Base-by-base conservation (phyloP, 2,329 filamentous ascomycete genomes). In the Pseudogymnoascus pannorum region DNA sequence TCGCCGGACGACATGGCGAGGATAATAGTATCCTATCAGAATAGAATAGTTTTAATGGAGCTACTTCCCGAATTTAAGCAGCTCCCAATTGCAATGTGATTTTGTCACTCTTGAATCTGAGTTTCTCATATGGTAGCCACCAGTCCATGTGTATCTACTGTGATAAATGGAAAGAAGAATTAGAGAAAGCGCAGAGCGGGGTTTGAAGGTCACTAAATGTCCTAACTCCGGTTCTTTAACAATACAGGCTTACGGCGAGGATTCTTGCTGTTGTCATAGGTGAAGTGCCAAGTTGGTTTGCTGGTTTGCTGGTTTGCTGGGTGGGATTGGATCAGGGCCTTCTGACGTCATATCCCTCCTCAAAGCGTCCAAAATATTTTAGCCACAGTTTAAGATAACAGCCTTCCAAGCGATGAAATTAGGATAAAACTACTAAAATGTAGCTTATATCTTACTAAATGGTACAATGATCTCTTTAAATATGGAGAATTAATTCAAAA, bases 1-100 rank as follows among this genome's bases (percentile, higher is more conserved):
- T 66, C 61, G n/a, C 63, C 60, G 20, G 57, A 16, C 6, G 66
- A 64, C 66, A 68, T 68, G n/a, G 54, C 66, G 63, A 54, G 31
- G n/a, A 16, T 31, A 9, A 26, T 3, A 18, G 16, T 18, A 33
- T 54, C 16, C 48, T 31, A 20, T 31, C 48, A 33, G 24, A 31
- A 31, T 20, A 31, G 26, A 33, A 54, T 31, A 31, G n/a, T 33
- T 31, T 20, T 26, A 54, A 54, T 54, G 48, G 48, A 33, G 48
- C 48, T 54, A 54, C 48, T 54, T 54, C 33, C 48, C n/a, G 26
- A 16, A 20, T 33, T 31, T 5, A 54, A 31, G 48, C 26, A 54
- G 26, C 26, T 54, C 48, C 48, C 48, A 54, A 14, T 11, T 54
- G 26, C 26, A 54, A 31, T 7, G n/a, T 31, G 48, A 26, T 18